Base-by-base conservation (phyloP, 768 basidiomycete genomes). In the Symmetrospora coprosmae region DNA sequence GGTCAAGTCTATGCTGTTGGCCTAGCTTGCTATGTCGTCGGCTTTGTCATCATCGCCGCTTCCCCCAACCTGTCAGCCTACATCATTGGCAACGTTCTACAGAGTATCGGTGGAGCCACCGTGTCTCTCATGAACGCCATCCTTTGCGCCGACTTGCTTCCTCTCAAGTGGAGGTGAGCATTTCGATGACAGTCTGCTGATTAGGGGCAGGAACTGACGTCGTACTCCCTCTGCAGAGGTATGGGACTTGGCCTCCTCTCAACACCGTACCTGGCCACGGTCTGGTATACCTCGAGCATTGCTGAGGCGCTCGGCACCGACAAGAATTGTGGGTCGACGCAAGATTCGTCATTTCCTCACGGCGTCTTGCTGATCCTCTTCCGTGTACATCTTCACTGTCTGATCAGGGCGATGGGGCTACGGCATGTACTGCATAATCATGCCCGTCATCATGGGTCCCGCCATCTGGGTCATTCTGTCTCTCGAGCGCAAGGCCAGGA, bases 121-220 rank as follows among this genome's bases (percentile, higher is more conserved):
- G 60, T 73, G 61, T 59, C 55, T 21, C 64, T 71, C 31, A 37
- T 72, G 45, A 70, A 62, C 53, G 64, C 61, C 17, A 66, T 72
- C 64, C 35, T 72, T 38, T 52, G 71, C 13, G 70, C 66, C 11
- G 73, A 73, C 40, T 67, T 73, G 30, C 70, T 69, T 21, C 68
- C 70, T 4, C 65, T 74, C 3, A 68, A 72, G 55, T 73, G 68
- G 66, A 66, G n/a, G n/a, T n/a, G n/a, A n/a, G n/a, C n/a, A n/a
- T n/a, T n/a, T n/a, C n/a, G n/a, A n/a, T n/a, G n/a, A n/a, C n/a
- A n/a, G n/a, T n/a, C n/a, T n/a, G n/a, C n/a, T n/a, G n/a, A n/a
- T n/a, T n/a, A n/a, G n/a, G n/a, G n/a, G n/a, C n/a, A n/a, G n/a
- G n/a, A n/a, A n/a, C n/a, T n/a, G n/a, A n/a, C n/a, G n/a, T n/a